Base-by-base conservation (phyloP, 2,329 filamentous ascomycete genomes). In the Fusarium robinianum region DNA sequence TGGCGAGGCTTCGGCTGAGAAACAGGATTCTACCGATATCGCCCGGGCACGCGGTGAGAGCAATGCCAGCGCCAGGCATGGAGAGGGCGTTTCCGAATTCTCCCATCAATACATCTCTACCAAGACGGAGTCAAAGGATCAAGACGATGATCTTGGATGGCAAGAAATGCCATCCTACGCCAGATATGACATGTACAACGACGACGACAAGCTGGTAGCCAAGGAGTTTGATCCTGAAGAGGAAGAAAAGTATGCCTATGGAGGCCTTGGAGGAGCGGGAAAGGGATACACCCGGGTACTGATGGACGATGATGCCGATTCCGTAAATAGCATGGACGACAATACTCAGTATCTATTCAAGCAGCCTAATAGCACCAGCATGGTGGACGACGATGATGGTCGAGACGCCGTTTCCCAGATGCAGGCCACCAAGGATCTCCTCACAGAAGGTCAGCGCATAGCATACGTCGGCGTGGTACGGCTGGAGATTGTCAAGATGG, bases 291-390 rank as follows among this genome's bases (percentile, higher is more conserved):
- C 94, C 1, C 81, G 90, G 34, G 90, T 99, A n/a, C 81, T 95
- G 51, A 79, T 96, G 60, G 94, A 99, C 60, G 94, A 99, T 53
- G 94, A 99, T 68, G 91, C 85, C 10, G 83, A 95, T 65, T 96
- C 91, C 18, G 87, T 87, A 34, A 99, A 90, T 4, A 97, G 92
- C 71, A 83, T 99, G 83, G 94, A 99, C 64, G 94, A 99, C 45
- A 92, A 97, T 62, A 99, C 94, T 0, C 84, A 90, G 42, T 99
- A 99, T 66, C 78, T 99, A 3, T 99, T 99, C 75, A 92, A 89
- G 55, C 84, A 90, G 47, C 70, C 77, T 10, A 77, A 76, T 40
- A 77, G 74, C 30, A 85, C 77, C 3, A 78, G 72, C 60, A 80
- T 78, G 46, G 74, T 74, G 15, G 85, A 84, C 24, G 88, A 91